Evolutionary conservation across 1,139 yeast species (phyloP).

Genomic region (Pichia sp.): DNA sequence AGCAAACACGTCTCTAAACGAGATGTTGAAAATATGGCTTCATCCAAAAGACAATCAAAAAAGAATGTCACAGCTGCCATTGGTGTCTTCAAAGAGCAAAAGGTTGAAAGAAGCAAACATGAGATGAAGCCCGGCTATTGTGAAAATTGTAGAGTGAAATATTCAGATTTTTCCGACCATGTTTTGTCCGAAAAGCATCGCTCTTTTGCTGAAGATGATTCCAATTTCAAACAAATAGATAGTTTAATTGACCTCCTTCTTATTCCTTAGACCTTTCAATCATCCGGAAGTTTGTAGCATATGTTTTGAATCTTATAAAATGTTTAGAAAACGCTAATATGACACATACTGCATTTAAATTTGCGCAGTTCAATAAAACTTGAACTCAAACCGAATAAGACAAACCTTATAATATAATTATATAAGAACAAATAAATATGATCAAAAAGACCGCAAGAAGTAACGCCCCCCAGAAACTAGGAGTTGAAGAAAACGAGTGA

Average conservation of each 20-base stretch:
- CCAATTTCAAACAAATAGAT: constrained; percentile 76
- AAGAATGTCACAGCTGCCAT: constrained; percentile 5
- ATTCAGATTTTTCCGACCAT: constrained; percentile 77
- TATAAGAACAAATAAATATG: too few relatives aligned
- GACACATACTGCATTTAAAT: too few relatives aligned
- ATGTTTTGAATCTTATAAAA: too few relatives aligned
- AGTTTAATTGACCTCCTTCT: constrained; percentile 38
- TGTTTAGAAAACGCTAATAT: too few relatives aligned
- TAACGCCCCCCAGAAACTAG: too few relatives aligned
- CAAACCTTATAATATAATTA: too few relatives aligned
- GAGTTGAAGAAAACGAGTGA: too few relatives aligned
- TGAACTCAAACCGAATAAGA: too few relatives aligned
- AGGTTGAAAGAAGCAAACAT: constrained; percentile 18
- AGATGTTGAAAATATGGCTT: constrained; percentile 7
- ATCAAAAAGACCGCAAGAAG: too few relatives aligned
- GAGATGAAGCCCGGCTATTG: constrained; percentile 60
- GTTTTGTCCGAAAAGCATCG: constrained; percentile 67
- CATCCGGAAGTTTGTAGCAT: too few relatives aligned
- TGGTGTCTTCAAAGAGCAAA: constrained; percentile 13
- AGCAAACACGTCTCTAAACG: neutral
- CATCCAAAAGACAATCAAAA: neutral
- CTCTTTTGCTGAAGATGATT: constrained; percentile 69
- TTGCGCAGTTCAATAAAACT: too few relatives aligned
- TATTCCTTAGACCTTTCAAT: neutral
- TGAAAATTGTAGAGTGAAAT: constrained; percentile 88